Conservation (phyloP, 2,329 filamentous ascomycete genomes). For the Verruconis gallopava region DNA sequence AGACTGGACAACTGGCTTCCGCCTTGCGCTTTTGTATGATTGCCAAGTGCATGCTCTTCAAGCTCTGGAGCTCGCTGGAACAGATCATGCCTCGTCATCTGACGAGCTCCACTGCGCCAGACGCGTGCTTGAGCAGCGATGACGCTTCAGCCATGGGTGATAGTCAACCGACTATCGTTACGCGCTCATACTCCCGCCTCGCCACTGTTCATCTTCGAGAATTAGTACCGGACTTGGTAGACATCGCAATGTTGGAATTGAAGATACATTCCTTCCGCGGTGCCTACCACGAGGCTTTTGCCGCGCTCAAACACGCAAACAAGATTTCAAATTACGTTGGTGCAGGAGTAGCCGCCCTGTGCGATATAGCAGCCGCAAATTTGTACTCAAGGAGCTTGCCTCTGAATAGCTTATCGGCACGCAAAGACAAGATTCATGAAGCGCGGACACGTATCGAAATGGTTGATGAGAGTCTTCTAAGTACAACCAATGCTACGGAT, state of each 20-base stretch:
- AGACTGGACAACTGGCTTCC: conserved; percentile 33
- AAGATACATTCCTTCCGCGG: not conserved
- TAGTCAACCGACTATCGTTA: not conserved
- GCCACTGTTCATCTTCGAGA: not conserved
- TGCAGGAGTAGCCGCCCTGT: not conserved
- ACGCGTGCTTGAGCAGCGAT: not conserved
- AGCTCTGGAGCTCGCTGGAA: not conserved
- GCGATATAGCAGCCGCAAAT: not conserved
- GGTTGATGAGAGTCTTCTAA: not conserved
- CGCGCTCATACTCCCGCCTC: not conserved
- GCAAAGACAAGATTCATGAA: not conserved
- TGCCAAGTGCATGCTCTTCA: not conserved
- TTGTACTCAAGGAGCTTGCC: not conserved
- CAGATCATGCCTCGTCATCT: not conserved
- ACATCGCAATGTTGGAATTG: not conserved
- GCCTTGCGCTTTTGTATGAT: conserved; percentile 25
- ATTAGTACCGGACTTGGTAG: not conserved
- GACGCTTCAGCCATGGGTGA: not conserved
- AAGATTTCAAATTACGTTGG: not conserved
- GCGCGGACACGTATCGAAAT: not conserved
- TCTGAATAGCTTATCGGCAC: not conserved
- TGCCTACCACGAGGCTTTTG: not conserved
- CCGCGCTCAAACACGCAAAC: not conserved
- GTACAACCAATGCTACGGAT: not conserved
- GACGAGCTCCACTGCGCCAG: not conserved